phyloP scores from a whole-genome alignment of 208 protist genomes.

The Acanthamoeba triangularis region DNA sequence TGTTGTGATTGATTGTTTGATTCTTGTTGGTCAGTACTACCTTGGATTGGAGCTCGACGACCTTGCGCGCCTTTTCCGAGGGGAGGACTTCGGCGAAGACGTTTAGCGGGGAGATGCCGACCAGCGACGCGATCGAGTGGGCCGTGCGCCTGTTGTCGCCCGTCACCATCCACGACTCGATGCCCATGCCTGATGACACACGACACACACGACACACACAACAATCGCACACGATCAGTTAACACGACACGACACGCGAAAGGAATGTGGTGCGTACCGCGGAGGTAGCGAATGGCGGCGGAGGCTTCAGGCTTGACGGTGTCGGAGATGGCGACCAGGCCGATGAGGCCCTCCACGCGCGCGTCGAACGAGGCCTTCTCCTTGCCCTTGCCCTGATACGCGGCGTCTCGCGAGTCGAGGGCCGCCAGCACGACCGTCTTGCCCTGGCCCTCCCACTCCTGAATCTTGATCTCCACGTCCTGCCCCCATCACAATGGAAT shows the following conservation, averaged over 20 bases:
- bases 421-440: slow-evolving; percentile 80
- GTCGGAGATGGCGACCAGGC: slow-evolving; percentile 11
- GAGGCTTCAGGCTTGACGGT: not conserved
- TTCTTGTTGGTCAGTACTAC: too few relatives aligned
- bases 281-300: not conserved
- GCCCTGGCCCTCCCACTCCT: slow-evolving; percentile 78
- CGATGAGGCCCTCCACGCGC: not conserved
- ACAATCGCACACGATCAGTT: not conserved
- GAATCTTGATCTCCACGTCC: slow-evolving; percentile 13
- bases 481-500: not conserved
- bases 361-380: not conserved
- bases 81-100: slow-evolving; percentile 94
- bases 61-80: slow-evolving; percentile 92
- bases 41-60: slow-evolving; percentile 80
- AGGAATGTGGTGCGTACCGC: not conserved
- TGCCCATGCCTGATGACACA: slow-evolving; percentile 44
- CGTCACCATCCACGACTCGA: slow-evolving; percentile 89
- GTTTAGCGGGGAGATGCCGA: slow-evolving; percentile 92
- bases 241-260: too few relatives aligned
- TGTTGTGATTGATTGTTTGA: too few relatives aligned
- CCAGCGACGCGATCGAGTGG: slow-evolving; percentile 78
- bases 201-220: too few relatives aligned
- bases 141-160: slow-evolving; percentile 57
- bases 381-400: not conserved
- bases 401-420: not conserved